Percentiles rank a stretch among this genome's conserved stretches.
phyloP scores from a whole-genome alignment of 1,284 basidiomycete species.

The Phylloporus sp. region DNA sequence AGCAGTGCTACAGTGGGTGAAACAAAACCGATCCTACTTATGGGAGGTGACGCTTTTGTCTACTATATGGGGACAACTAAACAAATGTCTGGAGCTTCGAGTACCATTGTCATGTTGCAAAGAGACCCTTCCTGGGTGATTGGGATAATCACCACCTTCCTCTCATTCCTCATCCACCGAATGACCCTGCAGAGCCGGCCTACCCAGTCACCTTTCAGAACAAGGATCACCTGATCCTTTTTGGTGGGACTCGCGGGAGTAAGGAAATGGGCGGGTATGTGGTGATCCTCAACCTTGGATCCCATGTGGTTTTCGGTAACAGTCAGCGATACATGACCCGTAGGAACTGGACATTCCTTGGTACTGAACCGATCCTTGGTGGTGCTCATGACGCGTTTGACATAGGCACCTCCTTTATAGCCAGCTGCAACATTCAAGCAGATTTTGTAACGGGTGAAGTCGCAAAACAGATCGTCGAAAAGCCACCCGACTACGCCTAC shows the following conservation, averaged over 20 bases:
- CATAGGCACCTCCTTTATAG: not conserved
- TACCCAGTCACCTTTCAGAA: not conserved
- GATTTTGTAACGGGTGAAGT: not conserved
- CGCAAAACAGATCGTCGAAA: not conserved
- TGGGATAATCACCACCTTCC: too few relatives aligned
- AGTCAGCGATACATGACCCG: not conserved
- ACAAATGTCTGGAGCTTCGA: not conserved
- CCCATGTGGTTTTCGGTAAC: not conserved
- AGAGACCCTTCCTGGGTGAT: not conserved
- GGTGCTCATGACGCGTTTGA: slow-evolving; percentile 4
- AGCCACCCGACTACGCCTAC: not conserved
- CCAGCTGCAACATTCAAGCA: slow-evolving; percentile 2
- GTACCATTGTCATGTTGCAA: not conserved
- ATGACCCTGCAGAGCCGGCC: not conserved
- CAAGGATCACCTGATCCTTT: slow-evolving; percentile 1
- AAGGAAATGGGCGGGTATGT: not conserved
- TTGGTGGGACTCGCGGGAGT: slow-evolving; percentile 2
- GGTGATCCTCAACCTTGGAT: not conserved
- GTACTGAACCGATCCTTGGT: not conserved
- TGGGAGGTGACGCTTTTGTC: not conserved
- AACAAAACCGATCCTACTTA: not conserved
- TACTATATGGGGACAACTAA: not conserved
- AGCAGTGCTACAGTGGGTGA: not conserved
- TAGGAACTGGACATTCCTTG: not conserved
- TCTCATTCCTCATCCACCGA: not conserved